Conservation (phyloP, 352 stramenopile genomes). For the Plasmopara viticola region DNA sequence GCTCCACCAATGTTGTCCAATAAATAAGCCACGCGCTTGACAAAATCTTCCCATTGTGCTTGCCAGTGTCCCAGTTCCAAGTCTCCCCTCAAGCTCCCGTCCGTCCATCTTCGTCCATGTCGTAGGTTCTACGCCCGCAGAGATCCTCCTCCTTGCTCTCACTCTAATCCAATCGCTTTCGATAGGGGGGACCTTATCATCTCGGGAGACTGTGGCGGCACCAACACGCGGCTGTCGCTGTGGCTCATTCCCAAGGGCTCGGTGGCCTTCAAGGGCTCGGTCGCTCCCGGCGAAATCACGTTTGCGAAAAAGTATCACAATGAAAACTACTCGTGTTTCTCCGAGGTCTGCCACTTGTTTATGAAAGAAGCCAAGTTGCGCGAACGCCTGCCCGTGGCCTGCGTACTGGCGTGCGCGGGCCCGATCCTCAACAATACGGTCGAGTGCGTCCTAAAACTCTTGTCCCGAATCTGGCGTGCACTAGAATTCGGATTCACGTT, state of each 20-base stretch:
- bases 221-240: conserved; percentile 93
- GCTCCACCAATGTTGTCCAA: too few species aligned
- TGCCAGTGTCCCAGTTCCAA: too few species aligned
- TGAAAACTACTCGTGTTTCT: conserved; percentile 73
- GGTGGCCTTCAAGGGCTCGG: conserved; percentile 54
- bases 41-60: too few species aligned
- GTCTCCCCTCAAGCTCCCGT: too few species aligned
- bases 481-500: too few species aligned
- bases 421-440: conserved; percentile 81
- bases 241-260: conserved; percentile 66
- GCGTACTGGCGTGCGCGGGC: conserved; percentile 72
- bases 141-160: background rate
- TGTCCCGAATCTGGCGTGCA: too few species aligned
- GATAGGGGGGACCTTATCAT: conserved; percentile 70
- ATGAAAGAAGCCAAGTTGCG: conserved; percentile 88
- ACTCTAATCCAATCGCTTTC: background rate
- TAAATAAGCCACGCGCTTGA: too few species aligned
- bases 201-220: conserved; percentile 95
- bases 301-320: conserved; percentile 87
- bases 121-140: conserved; percentile 4
- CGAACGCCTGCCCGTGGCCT: conserved; percentile 48
- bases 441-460: conserved; percentile 29
- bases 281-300: conserved; percentile 74
- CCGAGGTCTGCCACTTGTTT: conserved; percentile 89
- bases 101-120: conserved; percentile 1